phyloP scores from a whole-genome alignment of 2,329 filamentous ascomycete species.

The Zasmidium citrigriseum region DNA sequence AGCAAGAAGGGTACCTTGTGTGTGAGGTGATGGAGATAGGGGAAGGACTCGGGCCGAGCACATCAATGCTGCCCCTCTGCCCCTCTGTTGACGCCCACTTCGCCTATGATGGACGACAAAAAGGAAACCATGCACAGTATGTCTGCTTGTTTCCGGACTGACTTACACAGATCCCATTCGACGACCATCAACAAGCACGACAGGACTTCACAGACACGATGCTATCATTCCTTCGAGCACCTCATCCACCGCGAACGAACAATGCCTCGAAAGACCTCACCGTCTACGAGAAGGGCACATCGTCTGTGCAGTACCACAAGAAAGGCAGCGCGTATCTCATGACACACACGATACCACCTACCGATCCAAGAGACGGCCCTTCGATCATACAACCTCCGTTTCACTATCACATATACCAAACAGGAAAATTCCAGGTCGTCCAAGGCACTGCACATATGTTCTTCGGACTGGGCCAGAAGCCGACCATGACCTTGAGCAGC shows the following conservation, averaged over 20 bases:
- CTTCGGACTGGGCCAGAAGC: slow-evolving; percentile 20
- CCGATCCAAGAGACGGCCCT: slow-evolving; percentile 17
- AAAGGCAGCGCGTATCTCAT: slow-evolving; percentile 22
- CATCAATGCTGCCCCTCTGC: not conserved
- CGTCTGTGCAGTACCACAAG: slow-evolving; percentile 23
- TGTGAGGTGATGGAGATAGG: not conserved
- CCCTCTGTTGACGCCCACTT: not conserved
- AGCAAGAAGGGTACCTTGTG: not conserved
- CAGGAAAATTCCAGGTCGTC: slow-evolving; percentile 22
- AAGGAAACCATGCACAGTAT: not conserved
- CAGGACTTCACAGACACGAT: not conserved
- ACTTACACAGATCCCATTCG: not conserved
- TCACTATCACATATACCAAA: slow-evolving; percentile 28
- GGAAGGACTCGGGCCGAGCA: not conserved
- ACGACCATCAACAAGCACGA: not conserved
- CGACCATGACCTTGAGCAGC: slow-evolving; percentile 5
- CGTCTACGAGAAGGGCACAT: slow-evolving; percentile 24
- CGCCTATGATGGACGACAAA: not conserved
- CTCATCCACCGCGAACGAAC: slow-evolving; percentile 20
- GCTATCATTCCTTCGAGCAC: slow-evolving; percentile 22
- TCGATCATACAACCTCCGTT: slow-evolving; percentile 26
- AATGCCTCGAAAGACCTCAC: slow-evolving; percentile 19
- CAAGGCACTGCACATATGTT: slow-evolving; percentile 21
- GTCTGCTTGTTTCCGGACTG: not conserved
- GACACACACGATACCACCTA: slow-evolving; percentile 24